Base-by-base conservation (phyloP, 1,139 yeast genomes). In the Nakaseomyces sp. region DNA sequence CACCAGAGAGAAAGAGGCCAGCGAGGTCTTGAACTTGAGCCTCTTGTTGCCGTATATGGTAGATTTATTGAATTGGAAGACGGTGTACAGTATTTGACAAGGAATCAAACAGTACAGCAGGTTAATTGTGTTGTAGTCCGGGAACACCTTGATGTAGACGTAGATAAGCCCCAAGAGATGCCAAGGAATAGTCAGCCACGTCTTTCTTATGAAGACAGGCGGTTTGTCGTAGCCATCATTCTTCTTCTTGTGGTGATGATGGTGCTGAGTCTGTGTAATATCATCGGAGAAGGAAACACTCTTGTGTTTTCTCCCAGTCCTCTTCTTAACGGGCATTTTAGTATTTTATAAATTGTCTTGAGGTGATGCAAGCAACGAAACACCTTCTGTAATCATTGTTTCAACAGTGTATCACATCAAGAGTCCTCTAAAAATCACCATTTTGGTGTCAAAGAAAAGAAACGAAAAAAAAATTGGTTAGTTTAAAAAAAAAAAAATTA, bases 91-190 rank as follows among this genome's bases (percentile, higher is more conserved):
- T 7, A 58, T 41, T 40, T 60, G 66, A 10, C 51, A 37, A 12
- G 66, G 65, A 13, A 62, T 53, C 28, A 60, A 43, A 12, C 49
- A 38, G 28, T 45, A 43, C n/a, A 63, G 43, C 12, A 62, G 45
- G 12, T 43, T 47, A 0, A 47, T 22, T 20, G 75, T 56, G 8
- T 76, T 73, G 45, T 55, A 66, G 32, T 49, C 44, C 4, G 52
- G 43, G 1, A 60, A 54, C 5, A 56, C 42, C 10, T 64, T 53
- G 49, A 71, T 66, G 64, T 73, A 68, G 17, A 68, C 68, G 36
- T 57, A 60, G 20, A 73, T 49, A 9, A 76, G 55, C 2, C 68
- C 44, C 2, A 72, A 52, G 19, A 73, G 56, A 59, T 79, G 86
- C 50, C 70, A 60, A 3, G 86, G 86, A 3, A 77, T 49, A 0